Evolutionary conservation across 192 early-diverging fungal species (phyloP).

Genomic region (Coemansia sp.): DNA sequence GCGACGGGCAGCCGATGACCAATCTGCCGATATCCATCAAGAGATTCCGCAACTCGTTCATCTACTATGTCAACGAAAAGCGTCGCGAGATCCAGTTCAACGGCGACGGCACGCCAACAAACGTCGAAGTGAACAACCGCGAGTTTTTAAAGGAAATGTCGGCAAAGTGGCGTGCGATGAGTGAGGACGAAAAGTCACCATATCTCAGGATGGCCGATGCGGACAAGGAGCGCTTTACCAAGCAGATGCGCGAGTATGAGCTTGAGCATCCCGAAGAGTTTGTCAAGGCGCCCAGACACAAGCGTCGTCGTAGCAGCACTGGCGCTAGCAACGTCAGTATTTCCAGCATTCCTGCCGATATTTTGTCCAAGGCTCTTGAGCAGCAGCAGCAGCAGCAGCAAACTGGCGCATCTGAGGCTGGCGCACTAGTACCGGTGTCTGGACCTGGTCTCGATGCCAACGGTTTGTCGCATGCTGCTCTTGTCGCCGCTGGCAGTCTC

Average conservation of each 20-base stretch:
- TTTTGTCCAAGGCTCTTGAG: conserved; percentile 12
- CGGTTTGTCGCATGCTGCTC: neutral
- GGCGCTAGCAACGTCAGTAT: conserved; percentile 17
- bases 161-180: conserved; percentile 41
- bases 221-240: conserved; percentile 50
- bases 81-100: conserved; percentile 27
- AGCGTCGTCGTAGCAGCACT: conserved; percentile 34
- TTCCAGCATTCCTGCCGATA: conserved; percentile 2
- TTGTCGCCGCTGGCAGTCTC: conserved; percentile 7
- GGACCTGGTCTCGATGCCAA: neutral
- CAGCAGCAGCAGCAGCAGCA: conserved; percentile 11
- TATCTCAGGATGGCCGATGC: conserved; percentile 36
- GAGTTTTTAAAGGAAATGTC: conserved; percentile 53
- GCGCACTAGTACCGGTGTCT: neutral
- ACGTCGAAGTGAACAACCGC: conserved; percentile 40
- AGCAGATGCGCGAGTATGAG: conserved; percentile 44
- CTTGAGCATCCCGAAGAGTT: conserved; percentile 38
- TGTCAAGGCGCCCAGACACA: conserved; percentile 12
- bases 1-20: conserved; percentile 42
- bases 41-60: conserved; percentile 55
- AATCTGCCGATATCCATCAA: conserved; percentile 43
- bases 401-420: neutral
- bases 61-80: conserved; percentile 48
- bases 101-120: conserved; percentile 19
- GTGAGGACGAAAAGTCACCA: conserved; percentile 42